Percentiles rank a stretch among this genome's conserved stretches.
These are phyloP conservation scores for Tephrocybe sp. DNA, from an alignment of 768 basidiomycete genomes.

Conservation along the genomic window DNA sequence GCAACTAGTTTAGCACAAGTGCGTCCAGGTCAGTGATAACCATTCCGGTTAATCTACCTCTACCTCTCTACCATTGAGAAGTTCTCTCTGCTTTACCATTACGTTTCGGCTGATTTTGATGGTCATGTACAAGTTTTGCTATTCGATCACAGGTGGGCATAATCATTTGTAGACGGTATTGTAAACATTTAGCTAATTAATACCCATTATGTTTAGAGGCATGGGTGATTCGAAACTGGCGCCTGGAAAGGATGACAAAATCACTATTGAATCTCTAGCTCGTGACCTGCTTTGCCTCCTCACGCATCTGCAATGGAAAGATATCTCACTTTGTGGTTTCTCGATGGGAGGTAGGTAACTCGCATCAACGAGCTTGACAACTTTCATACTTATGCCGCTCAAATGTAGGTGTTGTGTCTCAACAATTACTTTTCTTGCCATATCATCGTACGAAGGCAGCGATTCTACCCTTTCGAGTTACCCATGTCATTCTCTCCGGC, in stretches of 20 bases:
- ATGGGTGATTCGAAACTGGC: constrained; percentile 43
- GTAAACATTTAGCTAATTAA: background rate
- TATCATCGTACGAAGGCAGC: constrained; percentile 32
- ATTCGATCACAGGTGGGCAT: constrained; percentile 35
- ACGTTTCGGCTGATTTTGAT: too few relatives aligned
- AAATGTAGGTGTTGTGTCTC: constrained; percentile 36
- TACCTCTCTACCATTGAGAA: too few relatives aligned
- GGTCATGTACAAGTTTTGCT: constrained; percentile 42
- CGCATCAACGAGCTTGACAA: background rate
- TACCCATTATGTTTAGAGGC: constrained; percentile 27
- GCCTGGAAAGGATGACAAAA: constrained; percentile 27
- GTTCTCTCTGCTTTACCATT: too few relatives aligned
- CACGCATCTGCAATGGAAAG: constrained; percentile 35
- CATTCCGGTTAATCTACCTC: too few relatives aligned
- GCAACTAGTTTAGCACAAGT: constrained; percentile 28
- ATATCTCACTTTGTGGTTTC: constrained; percentile 43
- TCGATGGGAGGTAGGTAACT: constrained; percentile 47
- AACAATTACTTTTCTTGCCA: constrained; percentile 45
- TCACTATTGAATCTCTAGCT: constrained; percentile 45
- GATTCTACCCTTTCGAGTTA: constrained; percentile 36
- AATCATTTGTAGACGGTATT: background rate
- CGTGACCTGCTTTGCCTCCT: constrained; percentile 41
- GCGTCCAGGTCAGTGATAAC: constrained; percentile 35
- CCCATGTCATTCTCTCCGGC: constrained; percentile 39
- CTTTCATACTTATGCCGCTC: background rate